Evolutionary conservation across 768 basidiomycete genomes (phyloP).

Genomic region (Leucocoprinus leucothites): DNA sequence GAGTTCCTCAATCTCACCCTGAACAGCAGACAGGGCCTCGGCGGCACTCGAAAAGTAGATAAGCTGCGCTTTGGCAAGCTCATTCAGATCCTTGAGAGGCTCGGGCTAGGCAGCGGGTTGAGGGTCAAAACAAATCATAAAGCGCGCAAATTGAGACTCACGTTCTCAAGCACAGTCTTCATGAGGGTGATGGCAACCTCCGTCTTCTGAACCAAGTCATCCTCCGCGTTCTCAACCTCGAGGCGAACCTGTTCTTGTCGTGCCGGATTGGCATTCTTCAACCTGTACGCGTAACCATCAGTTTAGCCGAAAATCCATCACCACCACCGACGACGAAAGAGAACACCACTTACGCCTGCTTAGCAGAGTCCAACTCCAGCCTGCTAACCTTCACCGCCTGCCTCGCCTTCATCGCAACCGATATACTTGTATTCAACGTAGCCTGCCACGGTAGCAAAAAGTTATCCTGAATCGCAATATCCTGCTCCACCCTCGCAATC

Average conservation of each 20-base stretch:
- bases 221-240: conserved; percentile 91
- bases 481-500: conserved; percentile 76
- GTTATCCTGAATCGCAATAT: conserved; percentile 57
- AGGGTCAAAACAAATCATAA: conserved; percentile 7
- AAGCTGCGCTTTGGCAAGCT: conserved; percentile 89
- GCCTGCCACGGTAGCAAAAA: conserved; percentile 87
- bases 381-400: conserved; percentile 77
- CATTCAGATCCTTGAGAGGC: conserved; percentile 90
- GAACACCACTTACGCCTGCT: conserved; percentile 62
- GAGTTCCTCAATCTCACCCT: conserved; percentile 92
- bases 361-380: conserved; percentile 88
- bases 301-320: neutral
- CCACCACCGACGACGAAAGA: neutral
- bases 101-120: conserved; percentile 62
- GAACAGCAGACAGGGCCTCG: conserved; percentile 75
- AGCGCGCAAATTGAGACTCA: conserved; percentile 35
- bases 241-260: conserved; percentile 91
- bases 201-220: conserved; percentile 96
- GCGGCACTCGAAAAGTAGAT: conserved; percentile 73
- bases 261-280: conserved; percentile 72
- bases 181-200: conserved; percentile 95
- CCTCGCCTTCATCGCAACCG: conserved; percentile 90
- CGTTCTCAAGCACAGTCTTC: conserved; percentile 98
- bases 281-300: conserved; percentile 34
- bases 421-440: conserved; percentile 78